These are phyloP conservation scores for Prosopis cineraria DNA, from an alignment of 306 rosid genomes.

Conservation along the genomic window DNA sequence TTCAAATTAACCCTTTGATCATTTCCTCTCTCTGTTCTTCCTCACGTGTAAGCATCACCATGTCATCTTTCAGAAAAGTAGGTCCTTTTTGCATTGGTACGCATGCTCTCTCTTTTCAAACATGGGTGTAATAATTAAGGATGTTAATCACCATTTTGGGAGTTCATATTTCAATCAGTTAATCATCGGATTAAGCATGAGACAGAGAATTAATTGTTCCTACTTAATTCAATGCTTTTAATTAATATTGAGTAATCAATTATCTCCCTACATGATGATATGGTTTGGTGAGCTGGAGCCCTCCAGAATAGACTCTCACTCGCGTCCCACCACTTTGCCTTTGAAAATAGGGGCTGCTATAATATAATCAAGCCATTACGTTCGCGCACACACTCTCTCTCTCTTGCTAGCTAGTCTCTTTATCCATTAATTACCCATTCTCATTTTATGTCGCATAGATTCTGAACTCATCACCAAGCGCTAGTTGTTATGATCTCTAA, in stretches of 20 bases:
- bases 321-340: neutral
- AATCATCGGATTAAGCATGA: neutral
- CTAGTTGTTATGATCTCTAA: neutral
- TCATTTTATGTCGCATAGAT: neutral
- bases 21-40: slow-evolving; percentile 7
- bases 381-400: neutral
- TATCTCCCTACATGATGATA: slow-evolving; percentile 6
- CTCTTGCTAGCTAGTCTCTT: neutral
- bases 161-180: neutral
- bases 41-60: slow-evolving; percentile 32
- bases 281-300: slow-evolving; percentile 38
- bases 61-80: slow-evolving; percentile 4
- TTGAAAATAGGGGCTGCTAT: slow-evolving; percentile 8
- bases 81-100: neutral
- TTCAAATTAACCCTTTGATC: slow-evolving; percentile 26
- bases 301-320: slow-evolving; percentile 40
- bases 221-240: neutral
- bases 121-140: neutral
- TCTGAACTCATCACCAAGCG: neutral
- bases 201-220: slow-evolving; percentile 8
- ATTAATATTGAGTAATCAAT: neutral
- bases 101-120: slow-evolving; percentile 25
- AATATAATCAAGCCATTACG: neutral
- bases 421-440: neutral
- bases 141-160: neutral